phyloP scores from a whole-genome alignment of 2,329 filamentous ascomycete species.

The Mycocentrospora acerina region DNA sequence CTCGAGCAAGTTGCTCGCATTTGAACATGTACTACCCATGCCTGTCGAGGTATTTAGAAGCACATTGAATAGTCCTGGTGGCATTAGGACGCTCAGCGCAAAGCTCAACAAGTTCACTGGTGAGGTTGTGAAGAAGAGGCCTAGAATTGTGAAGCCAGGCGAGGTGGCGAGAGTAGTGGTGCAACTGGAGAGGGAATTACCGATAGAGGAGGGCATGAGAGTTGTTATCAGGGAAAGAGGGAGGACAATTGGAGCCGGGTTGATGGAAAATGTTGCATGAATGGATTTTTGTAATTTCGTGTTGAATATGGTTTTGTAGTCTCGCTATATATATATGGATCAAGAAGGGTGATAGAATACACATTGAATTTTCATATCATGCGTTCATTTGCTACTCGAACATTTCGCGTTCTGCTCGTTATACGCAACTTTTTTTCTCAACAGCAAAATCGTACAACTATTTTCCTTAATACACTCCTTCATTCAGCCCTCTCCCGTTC shows the following conservation, averaged over 20 bases:
- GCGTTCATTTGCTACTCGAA: no score
- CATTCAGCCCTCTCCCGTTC: no score
- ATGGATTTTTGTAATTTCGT: no score
- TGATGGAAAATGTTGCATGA: conserved; percentile 62
- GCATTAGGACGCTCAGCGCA: conserved; percentile 70
- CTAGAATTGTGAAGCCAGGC: conserved; percentile 78
- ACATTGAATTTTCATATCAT: no score
- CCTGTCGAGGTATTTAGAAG: conserved; percentile 86
- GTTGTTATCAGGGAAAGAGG: conserved; percentile 81
- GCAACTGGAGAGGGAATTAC: conserved; percentile 71
- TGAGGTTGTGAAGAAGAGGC: conserved; percentile 75
- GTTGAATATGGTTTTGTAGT: no score
- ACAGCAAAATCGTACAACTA: no score
- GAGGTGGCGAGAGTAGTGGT: conserved; percentile 76
- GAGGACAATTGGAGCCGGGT: conserved; percentile 81
- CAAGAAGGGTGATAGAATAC: no score
- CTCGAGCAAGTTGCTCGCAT: conserved; percentile 81
- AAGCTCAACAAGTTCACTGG: conserved; percentile 79
- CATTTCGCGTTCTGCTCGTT: no score
- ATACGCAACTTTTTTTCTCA: no score
- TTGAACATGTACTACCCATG: conserved; percentile 87
- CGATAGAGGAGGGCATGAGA: conserved; percentile 76
- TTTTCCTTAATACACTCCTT: no score
- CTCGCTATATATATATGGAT: no score
- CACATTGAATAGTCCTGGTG: conserved; percentile 74